Conservation (phyloP, 768 basidiomycete genomes). For the Phaffia tasmanica region DNA sequence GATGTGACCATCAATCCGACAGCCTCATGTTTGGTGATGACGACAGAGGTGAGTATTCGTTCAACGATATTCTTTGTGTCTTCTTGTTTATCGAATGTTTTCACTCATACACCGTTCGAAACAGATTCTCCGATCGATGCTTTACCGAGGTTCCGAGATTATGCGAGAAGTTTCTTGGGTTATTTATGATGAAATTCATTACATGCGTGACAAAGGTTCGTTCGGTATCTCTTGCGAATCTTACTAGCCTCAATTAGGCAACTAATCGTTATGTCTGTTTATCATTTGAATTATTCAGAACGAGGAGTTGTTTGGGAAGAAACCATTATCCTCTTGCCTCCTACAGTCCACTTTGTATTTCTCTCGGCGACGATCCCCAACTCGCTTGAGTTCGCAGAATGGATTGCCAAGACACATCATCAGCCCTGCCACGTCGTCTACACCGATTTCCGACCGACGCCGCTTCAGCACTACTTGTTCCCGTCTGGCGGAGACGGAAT, state of each 20-base stretch:
- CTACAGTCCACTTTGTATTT: constrained; percentile 93
- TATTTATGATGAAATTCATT: constrained; percentile 98
- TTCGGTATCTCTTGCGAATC: background rate
- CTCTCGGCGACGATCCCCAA: constrained; percentile 98
- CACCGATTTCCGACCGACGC: constrained; percentile 96
- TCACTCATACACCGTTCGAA: constrained; percentile 16
- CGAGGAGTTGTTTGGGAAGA: constrained; percentile 95
- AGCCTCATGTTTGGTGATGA: constrained; percentile 97
- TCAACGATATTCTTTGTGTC: background rate
- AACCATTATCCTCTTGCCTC: constrained; percentile 91
- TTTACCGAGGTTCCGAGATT: constrained; percentile 95
- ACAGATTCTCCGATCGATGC: constrained; percentile 94
- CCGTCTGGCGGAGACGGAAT: constrained; percentile 94
- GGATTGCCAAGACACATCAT: constrained; percentile 94
- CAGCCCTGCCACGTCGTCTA: constrained; percentile 99
- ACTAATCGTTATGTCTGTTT: background rate
- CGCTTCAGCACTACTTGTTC: constrained; percentile 95
- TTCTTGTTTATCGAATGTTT: too few relatives aligned
- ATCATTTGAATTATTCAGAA: constrained; percentile 42
- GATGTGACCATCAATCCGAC: constrained; percentile 98
- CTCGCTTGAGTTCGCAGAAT: constrained; percentile 98
- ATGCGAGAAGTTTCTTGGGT: constrained; percentile 99
- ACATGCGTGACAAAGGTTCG: constrained; percentile 84
- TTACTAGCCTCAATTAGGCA: background rate
- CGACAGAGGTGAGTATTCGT: constrained; percentile 67